Evolutionary conservation across 768 basidiomycete species (phyloP), one percentile per base, ranked within the genome.

Genomic region (Cantharellus anzutake): DNA sequence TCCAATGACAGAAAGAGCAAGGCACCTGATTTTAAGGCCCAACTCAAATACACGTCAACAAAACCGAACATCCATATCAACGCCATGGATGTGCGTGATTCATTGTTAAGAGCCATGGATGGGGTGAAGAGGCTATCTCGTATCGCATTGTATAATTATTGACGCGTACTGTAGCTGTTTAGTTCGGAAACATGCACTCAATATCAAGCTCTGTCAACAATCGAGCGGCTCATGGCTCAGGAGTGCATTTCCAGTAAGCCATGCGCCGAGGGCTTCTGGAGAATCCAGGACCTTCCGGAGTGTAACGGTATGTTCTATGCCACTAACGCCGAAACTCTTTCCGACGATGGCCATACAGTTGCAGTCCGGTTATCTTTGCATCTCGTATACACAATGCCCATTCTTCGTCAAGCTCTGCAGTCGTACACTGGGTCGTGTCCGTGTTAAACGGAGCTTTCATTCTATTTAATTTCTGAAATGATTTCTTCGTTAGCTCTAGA

Each of bases 201-300:
- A 11, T 11, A 29, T 48, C 44, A 29, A 11, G 44, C 44, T 11
- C 29, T 48, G 44, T 48, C 44, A 29, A 48, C 44, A 48, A 48
- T 87, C 50, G 70, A 70, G 51, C 60, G 63, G n/a, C 58, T 70
- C 56, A 59, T 69, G 57, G 44, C 44, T 48, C 11, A 48, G 29
- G 57, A 59, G 37, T 41, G 74, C 16, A 70, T 73, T 16, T 16
- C 7, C 52, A 35, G 11, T 11, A 37, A 14, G 11, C 52, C 52
- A 35, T 74, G 73, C 38, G 74, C 75, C 4, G 52, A 55, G 11
- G 72, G 80, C 52, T 85, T 88, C 69, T 67, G 82, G 20, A 74
- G 78, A 5, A 71, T 88, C 48, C 88, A 91, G 67, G 79, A 84
- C 64, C 80, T 80, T 0, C 89, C 91, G 64, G 84, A 90, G 68